Percentiles rank a stretch among this genome's conserved stretches.
Conservation (phyloP, 1,284 basidiomycete species). For the Vanrija humicola region DNA sequence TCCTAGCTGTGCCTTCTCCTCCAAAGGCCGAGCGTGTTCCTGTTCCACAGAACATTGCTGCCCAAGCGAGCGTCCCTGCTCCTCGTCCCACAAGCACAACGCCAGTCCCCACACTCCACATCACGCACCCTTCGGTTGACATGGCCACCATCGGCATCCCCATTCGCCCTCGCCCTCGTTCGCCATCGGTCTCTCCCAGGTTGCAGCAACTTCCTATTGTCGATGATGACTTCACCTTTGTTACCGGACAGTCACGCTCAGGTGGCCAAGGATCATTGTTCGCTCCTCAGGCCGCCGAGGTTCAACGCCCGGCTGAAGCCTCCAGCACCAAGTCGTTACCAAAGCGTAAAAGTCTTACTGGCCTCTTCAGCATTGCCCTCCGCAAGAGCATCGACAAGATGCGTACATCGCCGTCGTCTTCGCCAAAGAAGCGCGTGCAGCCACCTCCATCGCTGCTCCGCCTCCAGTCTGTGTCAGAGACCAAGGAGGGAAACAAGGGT, state of each 20-base stretch:
- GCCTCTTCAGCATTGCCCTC: constrained; percentile 32
- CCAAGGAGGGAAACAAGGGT: constrained; percentile 14
- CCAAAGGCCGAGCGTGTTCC: too few species aligned
- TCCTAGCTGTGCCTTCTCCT: too few species aligned
- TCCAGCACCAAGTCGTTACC: constrained; percentile 18
- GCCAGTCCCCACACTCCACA: constrained; percentile 15
- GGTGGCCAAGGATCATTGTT: too few species aligned
- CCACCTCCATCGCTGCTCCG: too few species aligned
- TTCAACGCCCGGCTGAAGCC: too few species aligned
- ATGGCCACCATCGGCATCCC: not conserved
- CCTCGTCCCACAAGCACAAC: not conserved
- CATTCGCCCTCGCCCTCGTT: too few species aligned
- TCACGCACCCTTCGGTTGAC: constrained; percentile 25
- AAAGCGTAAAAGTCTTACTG: constrained; percentile 38
- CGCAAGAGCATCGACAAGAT: constrained; percentile 25
- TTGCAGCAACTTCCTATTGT: too few species aligned
- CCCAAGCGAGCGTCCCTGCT: not conserved
- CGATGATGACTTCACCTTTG: too few species aligned
- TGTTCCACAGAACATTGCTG: too few species aligned
- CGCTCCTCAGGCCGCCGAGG: too few species aligned
- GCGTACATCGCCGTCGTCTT: not conserved
- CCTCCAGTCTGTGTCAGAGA: not conserved
- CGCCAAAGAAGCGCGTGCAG: not conserved
- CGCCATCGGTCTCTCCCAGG: too few species aligned
- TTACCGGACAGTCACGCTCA: too few species aligned